Evolutionary conservation across 1,284 basidiomycete genomes (phyloP), one percentile per base, ranked within the genome.

Genomic region (Fomes fomentarius): DNA sequence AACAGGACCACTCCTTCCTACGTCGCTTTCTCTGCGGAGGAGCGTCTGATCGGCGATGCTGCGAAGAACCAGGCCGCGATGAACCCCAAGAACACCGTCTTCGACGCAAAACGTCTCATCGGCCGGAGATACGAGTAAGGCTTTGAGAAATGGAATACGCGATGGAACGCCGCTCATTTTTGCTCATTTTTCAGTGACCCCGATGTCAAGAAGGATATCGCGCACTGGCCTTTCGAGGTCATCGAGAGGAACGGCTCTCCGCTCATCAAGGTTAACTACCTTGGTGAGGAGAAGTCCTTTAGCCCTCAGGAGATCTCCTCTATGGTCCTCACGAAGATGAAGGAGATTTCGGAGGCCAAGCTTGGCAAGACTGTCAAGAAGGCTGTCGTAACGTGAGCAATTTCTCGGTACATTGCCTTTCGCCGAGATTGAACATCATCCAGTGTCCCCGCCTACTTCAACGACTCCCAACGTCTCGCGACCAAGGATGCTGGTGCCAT

Each of bases 1-100:
- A 98, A 98, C 88, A 88, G 96, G 66, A 98, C 96, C 68, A 98
- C 96, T 54, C 96, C 96, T 54, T 99, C 96, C 66, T 98, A 98
- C 79, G 96, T 98, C 76, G 94, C 96, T 67, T 98, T 99, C 85
- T 96, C 94, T 65, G 79, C 93, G 61, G 92, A 92, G 74, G 96
- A 99, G 85, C 95, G 96, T 82, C 81, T 99, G 74, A 98, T 98
- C 71, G 96, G 96, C 75, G 96, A 98, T 85, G 94, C 94, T 67
- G 96, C 96, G 64, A 98, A 98, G 83, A 98, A 98, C 79, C 89
- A 94, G 81, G 87, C 91, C 66, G 93, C 95, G 71, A 95, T 95
- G 93, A 96, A 95, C 83, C 93, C 94, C 62, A 82, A 82, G 70
- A 96, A 96, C 84, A 97, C 95, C 65, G 93, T 96, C 73, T 96